Percentiles rank a stretch among this genome's conserved stretches.
Evolutionary conservation across 768 basidiomycete species (phyloP).

Genomic region (Lactarius evosmus): DNA sequence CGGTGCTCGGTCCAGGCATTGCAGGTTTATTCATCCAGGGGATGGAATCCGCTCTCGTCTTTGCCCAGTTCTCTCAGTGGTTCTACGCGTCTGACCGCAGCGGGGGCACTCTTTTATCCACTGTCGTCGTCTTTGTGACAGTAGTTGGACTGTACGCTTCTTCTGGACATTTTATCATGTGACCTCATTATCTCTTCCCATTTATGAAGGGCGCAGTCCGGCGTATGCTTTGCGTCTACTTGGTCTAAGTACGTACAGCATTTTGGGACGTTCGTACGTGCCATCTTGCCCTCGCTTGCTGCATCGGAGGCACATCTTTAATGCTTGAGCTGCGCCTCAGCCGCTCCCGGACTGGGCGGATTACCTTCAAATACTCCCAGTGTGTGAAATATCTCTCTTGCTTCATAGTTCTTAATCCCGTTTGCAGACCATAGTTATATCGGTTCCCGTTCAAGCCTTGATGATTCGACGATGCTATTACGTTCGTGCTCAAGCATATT

Average conservation of each 20-base stretch:
- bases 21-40: slow-evolving; percentile 5
- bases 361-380: background rate
- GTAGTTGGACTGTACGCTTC: background rate
- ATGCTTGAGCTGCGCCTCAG: background rate
- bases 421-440: background rate
- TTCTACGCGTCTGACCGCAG: background rate
- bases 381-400: background rate
- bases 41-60: slow-evolving; percentile 2
- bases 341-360: background rate
- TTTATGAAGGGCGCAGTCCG: background rate
- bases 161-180: background rate
- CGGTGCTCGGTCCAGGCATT: slow-evolving; percentile 10
- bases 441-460: background rate
- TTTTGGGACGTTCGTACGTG: background rate
- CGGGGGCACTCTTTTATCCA: background rate
- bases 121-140: slow-evolving; percentile 2
- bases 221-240: background rate
- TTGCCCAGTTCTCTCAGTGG: no score
- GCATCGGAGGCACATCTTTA: background rate
- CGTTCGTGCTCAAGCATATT: background rate
- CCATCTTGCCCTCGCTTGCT: background rate
- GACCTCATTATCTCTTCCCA: background rate
- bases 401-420: background rate
- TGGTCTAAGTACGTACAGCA: background rate
- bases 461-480: slow-evolving; percentile 4